Conservation (phyloP, 306 rosid genomes). For the Cicer cuneatum region DNA sequence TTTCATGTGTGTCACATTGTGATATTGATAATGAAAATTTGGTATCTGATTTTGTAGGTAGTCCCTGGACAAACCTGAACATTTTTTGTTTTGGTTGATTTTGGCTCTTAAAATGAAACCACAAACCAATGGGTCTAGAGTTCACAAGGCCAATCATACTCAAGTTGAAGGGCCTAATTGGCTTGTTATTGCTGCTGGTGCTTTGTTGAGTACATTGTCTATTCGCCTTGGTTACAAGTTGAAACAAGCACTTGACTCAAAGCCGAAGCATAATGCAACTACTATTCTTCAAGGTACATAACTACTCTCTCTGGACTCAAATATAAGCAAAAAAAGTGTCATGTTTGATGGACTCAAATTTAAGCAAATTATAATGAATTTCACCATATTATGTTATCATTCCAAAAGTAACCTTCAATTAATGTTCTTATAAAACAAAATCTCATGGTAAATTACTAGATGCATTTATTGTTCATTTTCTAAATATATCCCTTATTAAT, state of each 20-base stretch:
- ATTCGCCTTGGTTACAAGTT: slow-evolving; percentile 87
- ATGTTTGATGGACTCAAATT: too few relatives aligned
- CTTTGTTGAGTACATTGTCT: slow-evolving; percentile 81
- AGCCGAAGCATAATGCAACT: slow-evolving; percentile 62
- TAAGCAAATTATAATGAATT: too few relatives aligned
- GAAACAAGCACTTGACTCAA: slow-evolving; percentile 79
- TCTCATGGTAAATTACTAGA: too few relatives aligned
- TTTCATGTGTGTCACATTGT: background rate
- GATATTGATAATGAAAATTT: background rate
- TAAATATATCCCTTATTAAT: too few relatives aligned
- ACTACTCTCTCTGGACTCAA: too few relatives aligned
- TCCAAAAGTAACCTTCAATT: too few relatives aligned
- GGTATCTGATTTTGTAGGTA: slow-evolving; percentile 53
- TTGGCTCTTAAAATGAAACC: slow-evolving; percentile 72
- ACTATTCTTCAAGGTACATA: slow-evolving; percentile 46
- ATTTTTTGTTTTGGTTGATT: slow-evolving; percentile 32
- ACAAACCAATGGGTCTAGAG: slow-evolving; percentile 62
- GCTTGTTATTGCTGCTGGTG: slow-evolving; percentile 94
- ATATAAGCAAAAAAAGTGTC: too few relatives aligned
- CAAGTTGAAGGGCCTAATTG: slow-evolving; percentile 76
- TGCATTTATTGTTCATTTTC: too few relatives aligned
- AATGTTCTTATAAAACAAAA: too few relatives aligned
- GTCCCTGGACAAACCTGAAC: slow-evolving; percentile 51
- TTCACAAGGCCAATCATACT: slow-evolving; percentile 55
- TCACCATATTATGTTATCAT: too few relatives aligned